Base-by-base conservation (phyloP, 2,329 filamentous ascomycete species). In the Aspergillus glaucus region DNA sequence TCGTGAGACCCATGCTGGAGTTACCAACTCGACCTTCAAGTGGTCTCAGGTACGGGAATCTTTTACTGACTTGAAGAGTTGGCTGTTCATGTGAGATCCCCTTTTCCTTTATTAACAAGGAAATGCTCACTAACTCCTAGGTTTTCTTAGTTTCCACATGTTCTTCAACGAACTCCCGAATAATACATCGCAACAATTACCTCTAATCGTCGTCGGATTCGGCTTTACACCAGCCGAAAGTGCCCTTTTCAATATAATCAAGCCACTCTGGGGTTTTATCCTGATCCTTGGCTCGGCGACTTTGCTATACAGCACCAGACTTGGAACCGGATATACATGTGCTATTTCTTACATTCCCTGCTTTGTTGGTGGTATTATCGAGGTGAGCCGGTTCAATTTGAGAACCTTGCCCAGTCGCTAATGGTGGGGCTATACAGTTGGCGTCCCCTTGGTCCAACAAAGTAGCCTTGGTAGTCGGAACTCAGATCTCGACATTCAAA, bases 401-500 rank as follows among this genome's bases (percentile, higher is more conserved):
- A 10, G 9, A 28, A 1, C 2, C 26, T 28, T 28, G 26, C 8
- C 26, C 26, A 28, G 26, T 4, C 8, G 4, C 9, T 28, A 28
- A 28, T 8, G 9, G 22, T 5, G 26, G 26, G 10, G 9, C 3
- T 28, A 28, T 28, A 28, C 26, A 28, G 24, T 17, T 40, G 9
- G 9, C 15, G 6, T 40, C 37, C n/a, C 50, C 46, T 4, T 63
- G 59, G 59, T 57, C 55, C 6, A 57, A 63, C 47, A 63, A 63
- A 32, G 50, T 63, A 34, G 58, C 59, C 3, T 52, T 63, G 8
- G 57, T 63, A 3, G 58, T 63, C 6, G 60, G 60, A 10, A 61
- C 60, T 4, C 59, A 63, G 37, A 58, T 63, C 24, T 62, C 60
- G 7, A 62, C 60, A 2, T 63, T 63, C 44, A 63, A 63, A 47